Evolutionary conservation across 1,284 basidiomycete genomes (phyloP).

Genomic region (Sutorius eximius): DNA sequence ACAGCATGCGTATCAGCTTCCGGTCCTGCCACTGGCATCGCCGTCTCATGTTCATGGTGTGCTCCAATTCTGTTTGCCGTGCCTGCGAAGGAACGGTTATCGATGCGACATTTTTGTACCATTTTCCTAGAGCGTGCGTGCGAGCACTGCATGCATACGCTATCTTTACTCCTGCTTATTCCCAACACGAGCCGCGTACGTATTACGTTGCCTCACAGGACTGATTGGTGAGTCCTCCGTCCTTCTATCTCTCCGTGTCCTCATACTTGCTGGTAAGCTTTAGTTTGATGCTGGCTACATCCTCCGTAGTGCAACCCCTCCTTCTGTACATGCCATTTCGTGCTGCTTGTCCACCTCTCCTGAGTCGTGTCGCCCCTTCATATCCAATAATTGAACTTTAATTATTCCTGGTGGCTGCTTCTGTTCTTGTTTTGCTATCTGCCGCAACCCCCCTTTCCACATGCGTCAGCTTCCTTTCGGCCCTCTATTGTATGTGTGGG

Average conservation of each 20-base stretch:
- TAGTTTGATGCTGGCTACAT: constrained; percentile 16
- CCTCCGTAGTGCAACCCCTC: not conserved
- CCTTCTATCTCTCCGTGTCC: constrained; percentile 14
- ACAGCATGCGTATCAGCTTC: constrained; percentile 30
- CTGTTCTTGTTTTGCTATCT: constrained; percentile 4
- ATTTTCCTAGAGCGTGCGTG: constrained; percentile 13
- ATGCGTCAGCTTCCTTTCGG: constrained; percentile 8
- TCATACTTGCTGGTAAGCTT: constrained; percentile 17
- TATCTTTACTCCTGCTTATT: constrained; percentile 28
- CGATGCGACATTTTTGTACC: constrained; percentile 17
- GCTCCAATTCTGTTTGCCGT: constrained; percentile 5
- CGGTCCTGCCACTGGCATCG: constrained; percentile 28
- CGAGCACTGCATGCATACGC: constrained; percentile 19
- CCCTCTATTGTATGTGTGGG: constrained; percentile 2
- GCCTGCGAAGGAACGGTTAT: constrained; percentile 17
- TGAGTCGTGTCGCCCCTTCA: constrained; percentile 17
- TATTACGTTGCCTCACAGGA: constrained; percentile 28
- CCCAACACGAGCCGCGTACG: constrained; percentile 11
- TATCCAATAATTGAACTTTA: constrained; percentile 33
- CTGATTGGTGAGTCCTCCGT: constrained; percentile 8
- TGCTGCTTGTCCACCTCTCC: constrained; percentile 9
- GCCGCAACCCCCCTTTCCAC: constrained; percentile 3
- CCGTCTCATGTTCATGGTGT: constrained; percentile 16
- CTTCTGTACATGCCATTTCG: constrained; percentile 11
- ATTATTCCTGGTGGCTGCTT: constrained; percentile 1